Evolutionary conservation across 164 flowering plant genomes (phyloP), one percentile per base, ranked within the genome.

Genomic region (Cinnamomum chago): DNA sequence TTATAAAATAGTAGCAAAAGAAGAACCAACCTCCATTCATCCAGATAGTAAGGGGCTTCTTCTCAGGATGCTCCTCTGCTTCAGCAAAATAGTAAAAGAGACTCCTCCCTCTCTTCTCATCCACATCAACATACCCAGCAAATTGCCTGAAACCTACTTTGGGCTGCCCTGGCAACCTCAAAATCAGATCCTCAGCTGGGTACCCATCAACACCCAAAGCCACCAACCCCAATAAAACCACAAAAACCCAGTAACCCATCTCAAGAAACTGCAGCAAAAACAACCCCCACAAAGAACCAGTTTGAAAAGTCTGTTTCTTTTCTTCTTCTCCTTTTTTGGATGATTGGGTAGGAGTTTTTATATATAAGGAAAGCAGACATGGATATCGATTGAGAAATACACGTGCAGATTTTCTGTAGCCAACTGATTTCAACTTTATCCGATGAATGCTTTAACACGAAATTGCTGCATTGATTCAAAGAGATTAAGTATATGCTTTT

Each of bases 81-180:
- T 95, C 97, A 71, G 86, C 97, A 84, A 90, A 95, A 78, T 92
- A 93, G 76, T 95, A 95, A 84, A 95, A 93, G 83, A 95, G 81
- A 79, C 99, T 95, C 84, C 89, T 90, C 68, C 97, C 97, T 55
- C 81, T 64, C 75, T 91, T 88, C 51, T 79, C 75, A 87, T 95
- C 94, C 47, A 95, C 90, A 81, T 88, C 91, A 73, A 95, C 82
- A 75, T 93, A 92, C 75, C 99, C 99, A 72, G 94, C 89, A 83
- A 79, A 95, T 73, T 95, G 99, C 78, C 83, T 88, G 84, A 95
- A 95, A 23, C 78, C 84, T 68, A 92, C 99, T 68, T 73, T 74
- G 0, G 99, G 99, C 64, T 95, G 99, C 13, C 96, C 97, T 33
- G 99, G 99, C 83, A 95, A 80, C 0, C 71, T 75, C 79, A 81